A percentile compares a stretch with the other conserved stretches of the same genome.
Conservation (phyloP, 2,329 filamentous ascomycete species). For the Trichoderma sp. region DNA sequence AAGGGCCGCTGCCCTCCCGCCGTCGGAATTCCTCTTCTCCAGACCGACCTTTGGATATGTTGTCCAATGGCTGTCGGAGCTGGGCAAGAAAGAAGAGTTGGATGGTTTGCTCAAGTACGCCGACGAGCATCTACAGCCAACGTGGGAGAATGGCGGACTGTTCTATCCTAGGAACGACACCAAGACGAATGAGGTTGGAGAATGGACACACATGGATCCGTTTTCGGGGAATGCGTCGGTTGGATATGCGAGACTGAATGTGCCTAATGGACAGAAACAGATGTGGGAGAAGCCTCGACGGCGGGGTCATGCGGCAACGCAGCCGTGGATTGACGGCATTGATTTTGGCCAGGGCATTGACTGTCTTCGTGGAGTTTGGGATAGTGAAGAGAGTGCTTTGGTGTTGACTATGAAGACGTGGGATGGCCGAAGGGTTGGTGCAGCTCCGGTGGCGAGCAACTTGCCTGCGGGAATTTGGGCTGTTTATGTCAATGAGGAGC, state of each 20-base stretch:
- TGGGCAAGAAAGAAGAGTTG: constrained; percentile 26
- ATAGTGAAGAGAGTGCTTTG: constrained; percentile 5
- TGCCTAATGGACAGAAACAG: constrained; percentile 35
- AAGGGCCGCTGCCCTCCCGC: constrained; percentile 19
- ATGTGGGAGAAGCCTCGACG: constrained; percentile 37
- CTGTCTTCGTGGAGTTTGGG: constrained; percentile 14
- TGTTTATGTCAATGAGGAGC: constrained; percentile 4
- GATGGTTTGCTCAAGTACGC: constrained; percentile 30
- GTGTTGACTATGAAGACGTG: constrained; percentile 16
- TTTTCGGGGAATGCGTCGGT: constrained; percentile 38
- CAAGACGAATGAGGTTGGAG: constrained; percentile 25
- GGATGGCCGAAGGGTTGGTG: neutral
- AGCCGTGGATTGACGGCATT: constrained; percentile 20
- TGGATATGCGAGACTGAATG: constrained; percentile 38
- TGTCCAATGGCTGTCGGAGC: constrained; percentile 35
- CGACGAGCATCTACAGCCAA: constrained; percentile 29
- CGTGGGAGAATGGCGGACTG: constrained; percentile 36
- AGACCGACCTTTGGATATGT: constrained; percentile 30
- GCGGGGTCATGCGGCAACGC: constrained; percentile 16
- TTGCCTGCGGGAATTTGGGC: constrained; percentile 12
- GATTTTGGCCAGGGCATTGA: constrained; percentile 11
- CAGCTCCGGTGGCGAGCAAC: constrained; percentile 5
- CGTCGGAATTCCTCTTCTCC: neutral
- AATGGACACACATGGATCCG: constrained; percentile 34
- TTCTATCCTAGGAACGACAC: constrained; percentile 34